Percentiles rank a stretch among this genome's conserved stretches.
These are phyloP conservation scores for Kazachstania viticola DNA, from an alignment of 805 yeast species.

Conservation along the genomic window DNA sequence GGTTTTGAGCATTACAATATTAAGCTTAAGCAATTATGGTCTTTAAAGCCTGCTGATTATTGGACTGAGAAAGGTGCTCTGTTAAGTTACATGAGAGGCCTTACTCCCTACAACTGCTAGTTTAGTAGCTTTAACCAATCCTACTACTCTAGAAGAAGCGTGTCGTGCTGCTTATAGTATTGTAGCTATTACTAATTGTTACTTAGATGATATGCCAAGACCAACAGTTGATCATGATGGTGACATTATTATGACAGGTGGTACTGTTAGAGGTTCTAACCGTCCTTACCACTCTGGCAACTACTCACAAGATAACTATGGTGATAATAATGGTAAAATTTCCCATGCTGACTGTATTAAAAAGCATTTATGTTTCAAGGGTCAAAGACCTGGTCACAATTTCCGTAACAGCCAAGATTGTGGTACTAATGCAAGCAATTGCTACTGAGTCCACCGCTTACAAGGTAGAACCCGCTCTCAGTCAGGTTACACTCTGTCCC, in stretches of 20 bases:
- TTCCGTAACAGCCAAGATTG: too few species aligned
- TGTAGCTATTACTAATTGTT: constrained; percentile 1
- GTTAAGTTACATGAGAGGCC: constrained; percentile 1
- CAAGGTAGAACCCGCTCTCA: too few species aligned
- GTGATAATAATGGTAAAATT: not conserved
- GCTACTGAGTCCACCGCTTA: too few species aligned
- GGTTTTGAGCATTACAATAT: constrained; percentile 1
- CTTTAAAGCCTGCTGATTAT: constrained; percentile 1
- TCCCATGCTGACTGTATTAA: constrained; percentile 1
- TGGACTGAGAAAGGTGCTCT: constrained; percentile 3
- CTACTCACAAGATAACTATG: too few species aligned
- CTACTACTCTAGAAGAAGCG: not conserved
- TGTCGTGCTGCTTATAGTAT: constrained; percentile 1
- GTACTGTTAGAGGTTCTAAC: not conserved
- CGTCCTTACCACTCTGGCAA: not conserved
- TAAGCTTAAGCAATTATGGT: constrained; percentile 1
- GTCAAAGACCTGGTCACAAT: constrained; percentile 1
- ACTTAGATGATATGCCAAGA: not conserved
- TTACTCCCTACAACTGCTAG: not conserved
- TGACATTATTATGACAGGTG: not conserved
- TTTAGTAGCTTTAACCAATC: not conserved
- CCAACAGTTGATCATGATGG: not conserved
- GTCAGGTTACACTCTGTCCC: too few species aligned
- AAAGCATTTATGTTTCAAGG: constrained; percentile 1
- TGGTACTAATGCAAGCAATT: too few species aligned